Percentiles rank a stretch among this genome's conserved stretches.
phyloP scores from a whole-genome alignment of 2,329 filamentous ascomycete species.

The Pseudomassariella vexata region DNA sequence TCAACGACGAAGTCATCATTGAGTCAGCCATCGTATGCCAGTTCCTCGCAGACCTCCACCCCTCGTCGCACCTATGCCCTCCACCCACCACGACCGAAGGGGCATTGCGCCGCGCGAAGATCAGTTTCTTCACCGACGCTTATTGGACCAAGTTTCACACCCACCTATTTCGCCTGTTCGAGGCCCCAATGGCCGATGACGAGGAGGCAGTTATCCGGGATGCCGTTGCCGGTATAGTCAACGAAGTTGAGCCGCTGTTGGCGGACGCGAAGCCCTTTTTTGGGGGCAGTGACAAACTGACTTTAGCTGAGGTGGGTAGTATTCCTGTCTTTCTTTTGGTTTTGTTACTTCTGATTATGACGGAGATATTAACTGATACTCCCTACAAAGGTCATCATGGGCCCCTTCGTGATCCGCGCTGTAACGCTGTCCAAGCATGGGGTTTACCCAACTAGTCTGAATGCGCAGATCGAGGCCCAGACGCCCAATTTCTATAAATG shows the following conservation, averaged over 20 bases:
- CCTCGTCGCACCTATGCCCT: constrained; percentile 8
- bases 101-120: constrained; percentile 8
- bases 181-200: constrained; percentile 2
- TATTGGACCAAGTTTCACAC: constrained; percentile 9
- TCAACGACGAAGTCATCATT: constrained; percentile 5
- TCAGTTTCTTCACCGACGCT: constrained; percentile 9
- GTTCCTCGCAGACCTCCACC: constrained; percentile 7
- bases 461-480: constrained; percentile 3
- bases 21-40: constrained; percentile 10
- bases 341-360: background rate
- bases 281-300: constrained; percentile 7
- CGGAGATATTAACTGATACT: background rate
- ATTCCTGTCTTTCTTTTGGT: background rate
- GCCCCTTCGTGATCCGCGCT: constrained; percentile 8
- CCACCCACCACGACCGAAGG: constrained; percentile 5
- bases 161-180: constrained; percentile 6
- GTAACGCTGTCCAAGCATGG: constrained; percentile 8
- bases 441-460: constrained; percentile 6
- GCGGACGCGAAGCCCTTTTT: constrained; percentile 8
- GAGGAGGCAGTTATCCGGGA: constrained; percentile 5
- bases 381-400: constrained; percentile 7
- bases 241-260: constrained; percentile 9
- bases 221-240: constrained; percentile 4
- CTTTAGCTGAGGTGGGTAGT: constrained; percentile 8
- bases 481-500: constrained; percentile 10